Evolutionary conservation across 1,139 yeast species (phyloP).

Genomic region (Geotrichum cucujoidarum): DNA sequence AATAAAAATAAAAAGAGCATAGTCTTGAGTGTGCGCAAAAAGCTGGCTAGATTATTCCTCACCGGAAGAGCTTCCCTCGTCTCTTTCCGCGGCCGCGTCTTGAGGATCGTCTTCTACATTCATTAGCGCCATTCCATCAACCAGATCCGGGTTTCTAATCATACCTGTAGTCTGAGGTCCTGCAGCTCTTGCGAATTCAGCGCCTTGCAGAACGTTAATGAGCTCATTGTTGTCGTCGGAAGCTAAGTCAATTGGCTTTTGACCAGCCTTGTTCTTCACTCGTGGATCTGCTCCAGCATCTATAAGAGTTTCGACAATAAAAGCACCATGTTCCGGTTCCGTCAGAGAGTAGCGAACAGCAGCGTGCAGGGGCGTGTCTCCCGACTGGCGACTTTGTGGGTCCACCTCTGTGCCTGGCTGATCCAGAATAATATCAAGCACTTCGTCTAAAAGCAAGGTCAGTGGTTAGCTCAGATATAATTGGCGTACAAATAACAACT

Average conservation of each 20-base stretch:
- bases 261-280: slow-evolving; percentile 52
- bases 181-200: slow-evolving; percentile 60
- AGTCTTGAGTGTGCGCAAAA: no score
- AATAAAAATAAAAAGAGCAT: no score
- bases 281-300: slow-evolving; percentile 91
- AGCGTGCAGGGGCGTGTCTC: slow-evolving; percentile 84
- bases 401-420: slow-evolving; percentile 90
- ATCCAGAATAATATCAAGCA: slow-evolving; percentile 74
- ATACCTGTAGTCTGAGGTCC: slow-evolving; percentile 24
- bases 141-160: not conserved
- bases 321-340: slow-evolving; percentile 84
- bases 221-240: slow-evolving; percentile 49
- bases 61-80: slow-evolving; percentile 22
- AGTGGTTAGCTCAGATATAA: not conserved
- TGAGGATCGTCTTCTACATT: not conserved
- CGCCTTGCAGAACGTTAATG: slow-evolving; percentile 64
- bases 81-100: slow-evolving; percentile 24
- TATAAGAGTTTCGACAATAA: slow-evolving; percentile 68
- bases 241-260: slow-evolving; percentile 71
- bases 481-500: slow-evolving; percentile 8
- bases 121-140: not conserved
- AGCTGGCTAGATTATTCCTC: slow-evolving; percentile 17
- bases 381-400: slow-evolving; percentile 62
- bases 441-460: slow-evolving; percentile 43
- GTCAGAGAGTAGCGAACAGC: slow-evolving; percentile 71